A percentile compares a stretch with the other conserved stretches of the same genome.
These are phyloP conservation scores for Nemophila menziesii DNA, from an alignment of 257 asterid species.

Conservation along the genomic window DNA sequence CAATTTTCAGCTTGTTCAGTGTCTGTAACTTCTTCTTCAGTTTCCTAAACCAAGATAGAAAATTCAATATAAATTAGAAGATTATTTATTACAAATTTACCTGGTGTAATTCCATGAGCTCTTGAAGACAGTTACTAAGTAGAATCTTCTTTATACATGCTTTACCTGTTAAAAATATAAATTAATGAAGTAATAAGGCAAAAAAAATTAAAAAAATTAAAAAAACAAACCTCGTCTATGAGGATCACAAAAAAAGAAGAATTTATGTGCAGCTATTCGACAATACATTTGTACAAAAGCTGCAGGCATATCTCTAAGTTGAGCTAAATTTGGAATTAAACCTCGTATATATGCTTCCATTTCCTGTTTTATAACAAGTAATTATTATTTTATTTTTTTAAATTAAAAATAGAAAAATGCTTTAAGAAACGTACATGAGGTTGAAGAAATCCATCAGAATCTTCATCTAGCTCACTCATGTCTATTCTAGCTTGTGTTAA, in stretches of 20 bases:
- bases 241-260: constrained; percentile 99
- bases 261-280: constrained; percentile 96
- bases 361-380: constrained; percentile 37
- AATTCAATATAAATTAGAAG: neutral
- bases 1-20: constrained; percentile 99
- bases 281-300: constrained; percentile 95
- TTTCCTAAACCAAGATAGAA: constrained; percentile 47
- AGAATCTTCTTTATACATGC: constrained; percentile 97
- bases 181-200: neutral
- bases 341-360: constrained; percentile 96
- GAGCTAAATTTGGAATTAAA: constrained; percentile 96
- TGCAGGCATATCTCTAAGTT: constrained; percentile 83
- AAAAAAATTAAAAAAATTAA: neutral
- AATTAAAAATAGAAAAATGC: constrained; percentile 19
- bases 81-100: constrained; percentile 19
- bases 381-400: neutral
- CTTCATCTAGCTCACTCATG: constrained; percentile 99
- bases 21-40: constrained; percentile 97
- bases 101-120: constrained; percentile 99
- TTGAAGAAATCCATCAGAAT: constrained; percentile 98
- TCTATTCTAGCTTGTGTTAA: constrained; percentile 98
- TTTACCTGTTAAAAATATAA: constrained; percentile 50
- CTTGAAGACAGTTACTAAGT: constrained; percentile 97
- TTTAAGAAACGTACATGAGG: constrained; percentile 58
- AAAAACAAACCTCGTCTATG: constrained; percentile 72